Evolutionary conservation across 2,329 filamentous ascomycete species (phyloP).

Genomic region (Cladosporium sp.): DNA sequence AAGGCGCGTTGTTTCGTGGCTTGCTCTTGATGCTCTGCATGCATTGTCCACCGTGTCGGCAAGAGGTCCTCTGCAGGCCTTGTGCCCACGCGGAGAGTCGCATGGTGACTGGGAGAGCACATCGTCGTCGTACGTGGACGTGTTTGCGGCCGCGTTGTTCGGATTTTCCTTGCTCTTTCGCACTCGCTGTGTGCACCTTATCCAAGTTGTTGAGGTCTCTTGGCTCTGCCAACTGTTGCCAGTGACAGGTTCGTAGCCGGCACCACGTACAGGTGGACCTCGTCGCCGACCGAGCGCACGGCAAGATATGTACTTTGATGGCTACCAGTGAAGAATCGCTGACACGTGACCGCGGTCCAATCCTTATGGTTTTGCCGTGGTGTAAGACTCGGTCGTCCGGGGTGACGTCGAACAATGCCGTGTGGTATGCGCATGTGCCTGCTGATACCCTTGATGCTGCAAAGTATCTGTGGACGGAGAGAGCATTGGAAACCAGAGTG

Average conservation of each 20-base stretch:
- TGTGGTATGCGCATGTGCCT: too few relatives aligned
- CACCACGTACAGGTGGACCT: conserved; percentile 19
- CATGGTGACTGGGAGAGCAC: neutral
- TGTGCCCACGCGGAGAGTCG: neutral
- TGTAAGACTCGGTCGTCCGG: too few relatives aligned
- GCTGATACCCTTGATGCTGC: too few relatives aligned
- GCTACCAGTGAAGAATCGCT: too few relatives aligned
- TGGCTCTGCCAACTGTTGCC: conserved; percentile 13
- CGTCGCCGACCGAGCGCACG: conserved; percentile 3
- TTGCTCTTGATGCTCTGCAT: conserved; percentile 1
- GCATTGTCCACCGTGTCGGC: neutral
- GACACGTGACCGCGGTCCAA: too few relatives aligned
- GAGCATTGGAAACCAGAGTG: too few relatives aligned
- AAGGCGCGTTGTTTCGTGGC: neutral
- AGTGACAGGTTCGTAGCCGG: conserved; percentile 20
- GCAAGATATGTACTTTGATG: too few relatives aligned
- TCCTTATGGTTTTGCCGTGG: too few relatives aligned
- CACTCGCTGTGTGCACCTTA: conserved; percentile 1
- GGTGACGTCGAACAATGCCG: too few relatives aligned
- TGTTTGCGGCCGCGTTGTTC: neutral
- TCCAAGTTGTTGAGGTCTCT: conserved; percentile 14
- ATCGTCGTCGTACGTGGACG: neutral
- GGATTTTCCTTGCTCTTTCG: conserved; percentile 10
- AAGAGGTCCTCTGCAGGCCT: neutral
- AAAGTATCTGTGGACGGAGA: too few relatives aligned